These are phyloP conservation scores for Kondoa subrosea DNA, from an alignment of 768 basidiomycete species.

Conservation along the genomic window DNA sequence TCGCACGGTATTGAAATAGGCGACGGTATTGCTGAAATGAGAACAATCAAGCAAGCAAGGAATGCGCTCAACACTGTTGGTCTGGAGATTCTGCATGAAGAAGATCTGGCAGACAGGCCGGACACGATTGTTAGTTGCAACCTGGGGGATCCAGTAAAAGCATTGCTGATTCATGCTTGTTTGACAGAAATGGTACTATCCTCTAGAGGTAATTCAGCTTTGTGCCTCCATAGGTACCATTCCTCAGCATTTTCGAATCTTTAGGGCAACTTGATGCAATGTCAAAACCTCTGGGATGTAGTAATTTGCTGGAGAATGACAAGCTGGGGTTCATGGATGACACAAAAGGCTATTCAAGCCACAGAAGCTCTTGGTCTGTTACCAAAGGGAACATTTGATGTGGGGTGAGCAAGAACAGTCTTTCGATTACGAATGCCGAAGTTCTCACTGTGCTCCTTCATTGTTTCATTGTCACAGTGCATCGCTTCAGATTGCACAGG, in stretches of 20 bases:
- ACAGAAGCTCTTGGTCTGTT: conserved; percentile 62
- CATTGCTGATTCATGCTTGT: background rate
- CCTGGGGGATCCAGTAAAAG: background rate
- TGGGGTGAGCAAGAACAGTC: conserved; percentile 39
- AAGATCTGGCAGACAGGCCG: conserved; percentile 75
- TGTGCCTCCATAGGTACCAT: too few species aligned
- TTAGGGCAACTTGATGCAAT: conserved; percentile 76
- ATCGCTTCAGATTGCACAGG: conserved; percentile 64
- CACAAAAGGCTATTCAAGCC: conserved; percentile 57
- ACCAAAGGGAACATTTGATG: conserved; percentile 81
- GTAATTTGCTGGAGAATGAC: conserved; percentile 79
- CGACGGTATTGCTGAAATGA: conserved; percentile 96
- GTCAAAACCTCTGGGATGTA: conserved; percentile 84
- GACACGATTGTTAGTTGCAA: conserved; percentile 38
- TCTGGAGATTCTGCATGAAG: conserved; percentile 72
- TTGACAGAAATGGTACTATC: conserved; percentile 73
- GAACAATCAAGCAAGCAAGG: conserved; percentile 51
- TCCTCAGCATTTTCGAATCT: background rate
- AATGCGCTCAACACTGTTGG: conserved; percentile 67
- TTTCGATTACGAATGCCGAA: too few species aligned
- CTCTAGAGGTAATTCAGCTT: conserved; percentile 42
- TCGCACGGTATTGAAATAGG: conserved; percentile 56
- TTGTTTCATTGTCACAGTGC: conserved; percentile 37
- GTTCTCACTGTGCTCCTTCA: background rate
- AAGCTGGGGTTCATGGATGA: conserved; percentile 65